Conservation (phyloP, 768 basidiomycete genomes). For the Russula foetens region DNA sequence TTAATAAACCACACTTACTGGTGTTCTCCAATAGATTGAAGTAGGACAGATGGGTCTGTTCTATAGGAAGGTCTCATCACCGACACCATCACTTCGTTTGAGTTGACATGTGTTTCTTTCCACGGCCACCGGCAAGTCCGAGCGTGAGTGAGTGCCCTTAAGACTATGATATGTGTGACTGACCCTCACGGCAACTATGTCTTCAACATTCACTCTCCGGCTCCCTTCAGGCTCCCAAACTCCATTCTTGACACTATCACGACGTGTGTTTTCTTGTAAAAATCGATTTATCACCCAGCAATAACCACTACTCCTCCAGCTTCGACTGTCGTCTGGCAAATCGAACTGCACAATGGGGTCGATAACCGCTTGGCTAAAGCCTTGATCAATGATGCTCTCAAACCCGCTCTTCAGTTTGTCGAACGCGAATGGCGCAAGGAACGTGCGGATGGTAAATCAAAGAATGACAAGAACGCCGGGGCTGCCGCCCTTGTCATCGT, state of each 20-base stretch:
- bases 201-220: conserved; percentile 33
- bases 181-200: not conserved
- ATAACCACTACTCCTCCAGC: not conserved
- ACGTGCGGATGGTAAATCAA: conserved; percentile 25
- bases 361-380: conserved; percentile 61
- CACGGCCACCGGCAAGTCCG: no score
- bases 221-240: conserved; percentile 7
- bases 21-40: no score
- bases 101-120: not conserved
- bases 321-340: conserved; percentile 45
- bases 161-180: no score
- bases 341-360: conserved; percentile 72
- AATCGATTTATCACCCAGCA: not conserved
- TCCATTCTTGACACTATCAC: conserved; percentile 47
- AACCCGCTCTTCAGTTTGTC: conserved; percentile 63
- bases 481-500: conserved; percentile 71
- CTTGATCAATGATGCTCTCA: conserved; percentile 51
- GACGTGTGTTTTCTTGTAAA: conserved; percentile 38
- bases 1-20: no score
- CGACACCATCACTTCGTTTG: conserved; percentile 11
- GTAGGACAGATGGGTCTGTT: no score
- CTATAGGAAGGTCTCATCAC: not conserved
- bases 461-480: conserved; percentile 41
- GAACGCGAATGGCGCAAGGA: conserved; percentile 65
- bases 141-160: not conserved